A percentile compares a stretch with the other conserved stretches of the same genome.
Evolutionary conservation across 305 asterid genomes (phyloP).

Genomic region (Fraxinus sp.): DNA sequence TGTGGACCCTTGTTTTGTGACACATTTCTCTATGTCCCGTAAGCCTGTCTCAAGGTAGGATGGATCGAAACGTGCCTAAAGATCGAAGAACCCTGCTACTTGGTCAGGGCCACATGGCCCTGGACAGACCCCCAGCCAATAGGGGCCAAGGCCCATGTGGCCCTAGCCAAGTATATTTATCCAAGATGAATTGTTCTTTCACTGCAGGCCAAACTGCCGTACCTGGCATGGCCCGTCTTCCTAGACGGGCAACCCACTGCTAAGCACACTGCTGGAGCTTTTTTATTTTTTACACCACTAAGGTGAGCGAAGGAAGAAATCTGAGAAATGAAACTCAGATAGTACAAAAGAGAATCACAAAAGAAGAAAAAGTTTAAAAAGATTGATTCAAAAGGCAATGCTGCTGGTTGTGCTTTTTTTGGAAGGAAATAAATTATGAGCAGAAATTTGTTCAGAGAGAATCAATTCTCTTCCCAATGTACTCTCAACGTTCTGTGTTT

Average conservation of each 20-base stretch:
- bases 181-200: neutral
- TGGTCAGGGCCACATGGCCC: too few relatives aligned
- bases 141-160: too few relatives aligned
- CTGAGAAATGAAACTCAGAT: neutral
- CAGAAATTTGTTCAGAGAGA: neutral
- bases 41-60: neutral
- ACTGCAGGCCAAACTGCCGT: neutral
- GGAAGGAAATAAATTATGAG: constrained; percentile 10
- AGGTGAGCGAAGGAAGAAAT: neutral
- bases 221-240: neutral
- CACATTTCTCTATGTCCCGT: neutral
- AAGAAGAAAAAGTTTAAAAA: neutral
- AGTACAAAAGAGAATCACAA: neutral
- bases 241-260: neutral
- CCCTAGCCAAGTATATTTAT: too few relatives aligned
- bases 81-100: too few relatives aligned
- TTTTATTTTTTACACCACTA: neutral
- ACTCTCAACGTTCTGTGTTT: constrained; percentile 30
- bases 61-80: neutral
- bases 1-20: neutral
- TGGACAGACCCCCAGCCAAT: too few relatives aligned
- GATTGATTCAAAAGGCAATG: neutral
- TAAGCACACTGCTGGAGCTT: neutral
- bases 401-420: neutral
- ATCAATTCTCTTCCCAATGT: constrained; percentile 19